Conservation (phyloP, 2,329 filamentous ascomycete species). For the Fusarium pseudonygamai region DNA sequence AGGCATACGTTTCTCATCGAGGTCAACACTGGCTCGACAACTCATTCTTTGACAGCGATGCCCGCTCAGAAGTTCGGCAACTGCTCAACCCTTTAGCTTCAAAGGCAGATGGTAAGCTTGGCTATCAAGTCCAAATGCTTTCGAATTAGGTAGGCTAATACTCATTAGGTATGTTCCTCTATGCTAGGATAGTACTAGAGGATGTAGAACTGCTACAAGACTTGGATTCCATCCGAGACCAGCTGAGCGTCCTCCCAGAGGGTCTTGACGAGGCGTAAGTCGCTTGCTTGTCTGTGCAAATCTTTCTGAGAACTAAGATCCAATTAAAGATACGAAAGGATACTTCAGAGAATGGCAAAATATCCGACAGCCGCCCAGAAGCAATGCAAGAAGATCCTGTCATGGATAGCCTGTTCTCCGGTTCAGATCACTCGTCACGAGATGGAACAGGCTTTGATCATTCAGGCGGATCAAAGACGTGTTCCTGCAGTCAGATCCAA, state of each 20-base stretch:
- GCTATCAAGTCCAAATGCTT: too few relatives aligned
- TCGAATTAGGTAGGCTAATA: not conserved
- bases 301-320: not conserved
- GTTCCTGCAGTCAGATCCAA: not conserved
- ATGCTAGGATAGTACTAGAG: not conserved
- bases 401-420: not conserved
- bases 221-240: not conserved
- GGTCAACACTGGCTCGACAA: not conserved
- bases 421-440: not conserved
- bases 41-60: not conserved
- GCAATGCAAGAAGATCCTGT: not conserved
- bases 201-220: not conserved
- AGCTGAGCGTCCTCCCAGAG: not conserved
- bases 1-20: not conserved
- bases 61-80: not conserved
- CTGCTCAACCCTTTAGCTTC: not conserved
- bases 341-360: not conserved
- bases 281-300: accelerated
- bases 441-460: not conserved
- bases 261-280: not conserved
- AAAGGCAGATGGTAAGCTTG: not conserved
- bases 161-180: not conserved
- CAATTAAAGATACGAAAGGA: not conserved
- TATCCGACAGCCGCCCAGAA: not conserved
- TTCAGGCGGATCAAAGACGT: not conserved